Percentiles rank a stretch among this genome's conserved stretches.
These are phyloP conservation scores for Venustampulla echinocandica DNA, from an alignment of 495 filamentous ascomycete genomes.

Conservation along the genomic window DNA sequence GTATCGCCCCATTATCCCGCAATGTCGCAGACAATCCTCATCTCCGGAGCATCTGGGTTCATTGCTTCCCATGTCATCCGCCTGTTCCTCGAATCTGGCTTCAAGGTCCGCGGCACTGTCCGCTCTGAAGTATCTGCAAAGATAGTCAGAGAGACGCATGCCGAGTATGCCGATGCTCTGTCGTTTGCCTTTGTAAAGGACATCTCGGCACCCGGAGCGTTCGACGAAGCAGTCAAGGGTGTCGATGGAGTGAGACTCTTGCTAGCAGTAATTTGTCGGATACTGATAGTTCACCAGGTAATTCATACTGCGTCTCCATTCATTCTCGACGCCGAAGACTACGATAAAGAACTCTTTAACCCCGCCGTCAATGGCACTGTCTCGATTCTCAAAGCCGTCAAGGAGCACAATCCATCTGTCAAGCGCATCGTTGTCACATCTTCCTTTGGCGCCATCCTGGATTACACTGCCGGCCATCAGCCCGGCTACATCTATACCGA, in stretches of 20 bases:
- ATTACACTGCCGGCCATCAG: constrained; percentile 30
- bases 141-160: neutral
- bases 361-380: constrained; percentile 82
- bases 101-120: constrained; percentile 12
- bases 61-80: constrained; percentile 77
- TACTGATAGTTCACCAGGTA: too few species aligned
- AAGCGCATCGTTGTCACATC: constrained; percentile 79
- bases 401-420: constrained; percentile 64
- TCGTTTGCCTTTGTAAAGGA: constrained; percentile 14
- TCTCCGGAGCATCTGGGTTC: constrained; percentile 55
- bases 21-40: constrained; percentile 8
- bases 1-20: neutral
- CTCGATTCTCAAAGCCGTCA: constrained; percentile 66
- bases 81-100: constrained; percentile 48
- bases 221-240: constrained; percentile 63
- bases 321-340: constrained; percentile 49
- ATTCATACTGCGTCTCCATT: constrained; percentile 87
- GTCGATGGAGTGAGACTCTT: constrained; percentile 35
- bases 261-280: too few species aligned
- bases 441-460: constrained; percentile 60
- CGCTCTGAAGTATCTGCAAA: neutral
- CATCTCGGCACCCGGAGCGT: constrained; percentile 31
- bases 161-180: constrained; percentile 11
- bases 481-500: constrained; percentile 57
- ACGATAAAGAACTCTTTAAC: constrained; percentile 70